These are phyloP conservation scores for Alternaria solani DNA, from an alignment of 2,329 filamentous ascomycete genomes.

Conservation along the genomic window DNA sequence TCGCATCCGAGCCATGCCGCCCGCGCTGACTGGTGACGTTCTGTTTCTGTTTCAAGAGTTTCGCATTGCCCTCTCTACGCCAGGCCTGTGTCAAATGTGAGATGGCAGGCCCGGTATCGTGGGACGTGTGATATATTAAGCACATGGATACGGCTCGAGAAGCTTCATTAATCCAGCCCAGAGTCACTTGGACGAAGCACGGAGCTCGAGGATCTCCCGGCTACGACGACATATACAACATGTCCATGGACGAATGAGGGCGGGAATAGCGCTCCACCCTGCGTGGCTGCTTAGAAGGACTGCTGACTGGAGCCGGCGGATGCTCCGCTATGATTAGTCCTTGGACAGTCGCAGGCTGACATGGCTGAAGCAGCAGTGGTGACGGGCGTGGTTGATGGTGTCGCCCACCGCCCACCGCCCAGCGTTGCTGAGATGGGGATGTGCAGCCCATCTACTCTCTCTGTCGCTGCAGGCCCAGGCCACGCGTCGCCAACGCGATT, in stretches of 20 bases:
- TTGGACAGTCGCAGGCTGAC: neutral
- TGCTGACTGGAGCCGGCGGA: conserved; percentile 16
- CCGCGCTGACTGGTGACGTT: conserved; percentile 1
- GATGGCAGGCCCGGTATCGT: neutral
- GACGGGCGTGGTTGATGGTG: neutral
- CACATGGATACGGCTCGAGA: conserved; percentile 9
- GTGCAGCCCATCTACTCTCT: neutral
- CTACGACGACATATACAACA: neutral
- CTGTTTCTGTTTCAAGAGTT: conserved; percentile 15
- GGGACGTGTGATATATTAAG: conserved; percentile 3
- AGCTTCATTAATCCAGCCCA: conserved; percentile 1
- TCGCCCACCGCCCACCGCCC: neutral
- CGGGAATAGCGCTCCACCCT: conserved; percentile 10
- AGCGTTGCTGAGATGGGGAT: neutral
- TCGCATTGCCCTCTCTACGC: conserved; percentile 10
- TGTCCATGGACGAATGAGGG: conserved; percentile 11
- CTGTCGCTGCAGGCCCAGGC: conserved; percentile 1
- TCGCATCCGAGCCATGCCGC: conserved; percentile 4
- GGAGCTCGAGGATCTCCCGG: conserved; percentile 4
- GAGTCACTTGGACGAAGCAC: neutral
- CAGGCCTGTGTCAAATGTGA: conserved; percentile 5
- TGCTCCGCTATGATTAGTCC: conserved; percentile 1
- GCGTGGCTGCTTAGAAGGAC: conserved; percentile 18
- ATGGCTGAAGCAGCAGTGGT: neutral
- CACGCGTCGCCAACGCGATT: conserved; percentile 12